Evolutionary conservation across 768 basidiomycete genomes (phyloP), one percentile per base, ranked within the genome.

Genomic region (Russula virescens): DNA sequence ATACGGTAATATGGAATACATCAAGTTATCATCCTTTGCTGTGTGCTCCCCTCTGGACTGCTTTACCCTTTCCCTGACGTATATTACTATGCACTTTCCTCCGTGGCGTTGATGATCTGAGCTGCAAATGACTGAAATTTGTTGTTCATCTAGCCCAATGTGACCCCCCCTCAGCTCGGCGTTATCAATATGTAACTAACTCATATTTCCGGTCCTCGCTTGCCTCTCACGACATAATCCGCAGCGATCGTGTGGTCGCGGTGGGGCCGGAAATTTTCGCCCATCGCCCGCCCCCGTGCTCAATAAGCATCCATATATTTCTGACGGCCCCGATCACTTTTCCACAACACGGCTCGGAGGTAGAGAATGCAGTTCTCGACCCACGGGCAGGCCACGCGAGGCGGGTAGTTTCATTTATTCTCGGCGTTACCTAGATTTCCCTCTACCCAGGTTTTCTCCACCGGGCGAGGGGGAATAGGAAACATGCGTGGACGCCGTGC

Each of bases 401-500:
- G 61, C 26, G n/a, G 23, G 50, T 54, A 38, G n/a, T n/a, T 1
- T 23, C 5, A 19, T 55, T 47, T 11, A 9, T 38, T 56, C 10
- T 34, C 38, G 5, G 8, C 46, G 19, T 23, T 31, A 21, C 16
- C 3, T 25, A 49, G 26, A n/a, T 43, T 16, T 31, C 21, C 26
- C 18, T 42, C 25, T 38, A 43, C n/a, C 19, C 34, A 58, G 62
- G 10, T 38, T 21, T n/a, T 26, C 13, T 50, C 61, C 35, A 54
- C 42, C 25, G 64, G 64, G 18, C 62, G 64, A 28, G 64, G 64
- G 28, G 64, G 64, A 7, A 47, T 52, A 43, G 64, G 64, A 26
- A 66, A 66, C 42, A 31, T 40, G 7, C 56, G 25, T 46, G 14
- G 23, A 23, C 43, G 26, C 34, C 10, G 18, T 34, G 21, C 16